These are phyloP conservation scores for Urochloa ruziziensis DNA, from an alignment of 176 grass and related monocot species.

Conservation along the genomic window DNA sequence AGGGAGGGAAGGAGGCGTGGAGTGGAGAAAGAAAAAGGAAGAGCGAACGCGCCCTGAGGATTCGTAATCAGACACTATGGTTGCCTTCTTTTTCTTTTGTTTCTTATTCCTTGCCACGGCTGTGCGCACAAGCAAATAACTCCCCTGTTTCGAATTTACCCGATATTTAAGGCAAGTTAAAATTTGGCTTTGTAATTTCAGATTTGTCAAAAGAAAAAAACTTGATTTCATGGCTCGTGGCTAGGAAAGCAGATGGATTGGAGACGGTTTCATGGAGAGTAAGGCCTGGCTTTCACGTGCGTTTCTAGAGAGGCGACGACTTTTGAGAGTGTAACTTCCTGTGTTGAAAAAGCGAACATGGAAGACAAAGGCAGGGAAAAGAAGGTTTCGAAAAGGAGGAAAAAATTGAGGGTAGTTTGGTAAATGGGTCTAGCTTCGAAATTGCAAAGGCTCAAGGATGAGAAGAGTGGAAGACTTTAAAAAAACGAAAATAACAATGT, in stretches of 20 bases:
- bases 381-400: not conserved
- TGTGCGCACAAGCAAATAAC: no score
- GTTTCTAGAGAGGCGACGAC: conserved; percentile 19
- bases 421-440: not conserved
- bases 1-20: not conserved
- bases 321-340: conserved; percentile 42
- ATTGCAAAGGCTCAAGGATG: not conserved
- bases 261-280: not conserved
- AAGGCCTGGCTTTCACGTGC: conserved; percentile 17
- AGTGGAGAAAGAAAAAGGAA: not conserved
- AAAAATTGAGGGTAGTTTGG: not conserved
- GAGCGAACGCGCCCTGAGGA: not conserved
- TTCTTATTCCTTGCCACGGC: not conserved
- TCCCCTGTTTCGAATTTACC: no score
- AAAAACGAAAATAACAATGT: no score
- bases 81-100: not conserved
- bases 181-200: no score
- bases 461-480: no score
- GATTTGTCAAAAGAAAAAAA: not conserved
- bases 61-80: not conserved
- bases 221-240: not conserved
- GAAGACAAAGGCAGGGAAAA: not conserved
- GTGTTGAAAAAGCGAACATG: conserved; percentile 19
- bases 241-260: not conserved
- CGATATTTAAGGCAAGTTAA: no score